Evolutionary conservation across 2,329 filamentous ascomycete species (phyloP).

Genomic region (Sordariomycetes sp.): DNA sequence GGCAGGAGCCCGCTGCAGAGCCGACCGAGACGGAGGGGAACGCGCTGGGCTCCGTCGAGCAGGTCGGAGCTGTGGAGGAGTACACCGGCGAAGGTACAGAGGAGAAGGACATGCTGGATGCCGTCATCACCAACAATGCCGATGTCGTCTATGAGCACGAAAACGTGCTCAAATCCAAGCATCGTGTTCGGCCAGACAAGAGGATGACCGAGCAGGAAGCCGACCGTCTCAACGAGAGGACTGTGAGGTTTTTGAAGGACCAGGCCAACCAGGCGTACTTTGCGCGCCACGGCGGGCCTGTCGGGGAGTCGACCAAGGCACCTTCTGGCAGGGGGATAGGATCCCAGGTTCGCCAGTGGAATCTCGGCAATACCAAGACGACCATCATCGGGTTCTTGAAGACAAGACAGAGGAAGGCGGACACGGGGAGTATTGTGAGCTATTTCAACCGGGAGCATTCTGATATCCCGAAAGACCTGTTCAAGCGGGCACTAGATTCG

Average conservation of each 20-base stretch:
- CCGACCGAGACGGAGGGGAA: conserved; percentile 1
- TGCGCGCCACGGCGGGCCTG: conserved; percentile 30
- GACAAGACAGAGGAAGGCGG: conserved; percentile 63
- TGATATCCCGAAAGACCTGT: conserved; percentile 24
- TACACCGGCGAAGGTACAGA: conserved; percentile 40
- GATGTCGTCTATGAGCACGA: conserved; percentile 93
- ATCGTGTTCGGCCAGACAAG: conserved; percentile 61
- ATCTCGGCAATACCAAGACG: not conserved
- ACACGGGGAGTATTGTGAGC: conserved; percentile 40
- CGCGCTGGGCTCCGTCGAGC: conserved; percentile 3
- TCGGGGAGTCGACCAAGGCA: not conserved
- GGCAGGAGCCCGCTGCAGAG: conserved; percentile 13
- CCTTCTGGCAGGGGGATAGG: not conserved
- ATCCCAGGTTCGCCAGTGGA: conserved; percentile 1
- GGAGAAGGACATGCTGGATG: conserved; percentile 74
- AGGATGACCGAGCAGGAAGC: conserved; percentile 65
- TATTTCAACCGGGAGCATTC: conserved; percentile 8
- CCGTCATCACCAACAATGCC: conserved; percentile 79
- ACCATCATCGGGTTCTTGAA: conserved; percentile 46
- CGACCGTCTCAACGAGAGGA: conserved; percentile 8
- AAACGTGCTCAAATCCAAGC: conserved; percentile 71
- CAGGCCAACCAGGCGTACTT: conserved; percentile 52
- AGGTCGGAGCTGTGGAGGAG: conserved; percentile 52
- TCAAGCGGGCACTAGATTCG: conserved; percentile 67
- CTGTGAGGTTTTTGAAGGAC: conserved; percentile 6